phyloP scores from a whole-genome alignment of 1,284 basidiomycete species.

The Pisolithus thermaeus region DNA sequence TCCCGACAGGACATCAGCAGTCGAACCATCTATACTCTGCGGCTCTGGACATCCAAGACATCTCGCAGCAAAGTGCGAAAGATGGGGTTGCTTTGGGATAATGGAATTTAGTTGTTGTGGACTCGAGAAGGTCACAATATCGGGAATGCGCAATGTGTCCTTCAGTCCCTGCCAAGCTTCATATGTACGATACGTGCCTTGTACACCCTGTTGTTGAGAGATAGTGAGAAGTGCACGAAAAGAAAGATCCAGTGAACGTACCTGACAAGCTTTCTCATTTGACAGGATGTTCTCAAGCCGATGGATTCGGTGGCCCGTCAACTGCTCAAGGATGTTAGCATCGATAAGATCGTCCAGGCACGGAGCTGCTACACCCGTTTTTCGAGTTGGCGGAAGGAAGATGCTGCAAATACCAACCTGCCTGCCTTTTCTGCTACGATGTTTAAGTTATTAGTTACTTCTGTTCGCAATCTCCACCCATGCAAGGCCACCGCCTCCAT shows the following conservation, averaged over 20 bases:
- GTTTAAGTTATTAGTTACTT: too few species aligned
- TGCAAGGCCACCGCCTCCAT: too few species aligned
- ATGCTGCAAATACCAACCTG: too few species aligned
- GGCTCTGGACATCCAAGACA: slow-evolving; percentile 25
- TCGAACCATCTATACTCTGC: slow-evolving; percentile 11
- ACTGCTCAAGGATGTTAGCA: too few species aligned
- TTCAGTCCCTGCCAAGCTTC: too few species aligned
- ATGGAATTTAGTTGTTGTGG: not conserved
- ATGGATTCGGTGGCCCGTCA: too few species aligned
- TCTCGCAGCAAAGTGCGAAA: slow-evolving; percentile 21
- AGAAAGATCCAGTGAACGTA: not conserved
- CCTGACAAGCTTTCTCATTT: not conserved
- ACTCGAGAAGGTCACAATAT: not conserved
- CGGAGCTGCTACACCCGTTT: not conserved
- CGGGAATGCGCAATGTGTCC: too few species aligned
- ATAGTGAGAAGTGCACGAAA: not conserved
- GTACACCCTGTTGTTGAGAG: not conserved
- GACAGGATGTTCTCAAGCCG: too few species aligned
- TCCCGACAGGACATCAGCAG: too few species aligned
- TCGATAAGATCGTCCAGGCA: not conserved
- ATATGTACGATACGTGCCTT: not conserved
- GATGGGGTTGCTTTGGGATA: not conserved
- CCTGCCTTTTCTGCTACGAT: too few species aligned
- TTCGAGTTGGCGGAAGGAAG: not conserved
- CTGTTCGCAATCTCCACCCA: too few species aligned